A percentile compares a stretch with the other conserved stretches of the same genome.
Conservation (phyloP, 208 protist species). For the Trypanosoma lewisi region DNA sequence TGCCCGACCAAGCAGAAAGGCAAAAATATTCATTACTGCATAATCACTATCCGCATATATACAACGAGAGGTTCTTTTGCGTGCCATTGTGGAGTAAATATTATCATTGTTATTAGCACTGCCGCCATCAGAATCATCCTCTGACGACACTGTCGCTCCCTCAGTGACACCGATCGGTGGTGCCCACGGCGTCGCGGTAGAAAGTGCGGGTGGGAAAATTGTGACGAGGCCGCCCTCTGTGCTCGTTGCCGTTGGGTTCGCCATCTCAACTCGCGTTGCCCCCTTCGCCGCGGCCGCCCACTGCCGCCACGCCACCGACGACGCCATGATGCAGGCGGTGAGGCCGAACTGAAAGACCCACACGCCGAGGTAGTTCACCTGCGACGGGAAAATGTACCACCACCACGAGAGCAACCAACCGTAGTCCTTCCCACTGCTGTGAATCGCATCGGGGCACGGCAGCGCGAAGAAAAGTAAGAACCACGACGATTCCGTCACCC, state of each 20-base stretch:
- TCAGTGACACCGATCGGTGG: conserved; percentile 29
- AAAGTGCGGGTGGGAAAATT: conserved; percentile 42
- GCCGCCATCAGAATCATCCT: too few species aligned
- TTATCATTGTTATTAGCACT: too few species aligned
- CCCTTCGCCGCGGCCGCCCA: conserved; percentile 42
- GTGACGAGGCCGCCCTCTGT: conserved; percentile 55
- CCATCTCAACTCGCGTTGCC: conserved; percentile 63
- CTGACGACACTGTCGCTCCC: conserved; percentile 1
- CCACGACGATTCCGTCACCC: conserved; percentile 14
- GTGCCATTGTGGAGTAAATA: too few species aligned
- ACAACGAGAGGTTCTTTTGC: conserved; percentile 11
- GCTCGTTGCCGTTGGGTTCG: conserved; percentile 69
- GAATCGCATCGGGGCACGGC: conserved; percentile 39
- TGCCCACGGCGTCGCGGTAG: conserved; percentile 37
- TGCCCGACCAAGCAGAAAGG: conserved; percentile 29
- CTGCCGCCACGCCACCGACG: conserved; percentile 37
- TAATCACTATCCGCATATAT: conserved; percentile 45
- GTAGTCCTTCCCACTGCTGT: conserved; percentile 15
- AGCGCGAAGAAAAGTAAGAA: conserved; percentile 52
- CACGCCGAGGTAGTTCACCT: conserved; percentile 40
- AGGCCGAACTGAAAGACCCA: conserved; percentile 66
- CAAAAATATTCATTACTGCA: conserved; percentile 38
- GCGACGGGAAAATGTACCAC: conserved; percentile 45
- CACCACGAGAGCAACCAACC: conserved; percentile 7
- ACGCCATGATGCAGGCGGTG: conserved; percentile 22